Evolutionary conservation across 208 protist species (phyloP), one percentile per base, ranked within the genome.

Genomic region (Hexamita inflata): DNA sequence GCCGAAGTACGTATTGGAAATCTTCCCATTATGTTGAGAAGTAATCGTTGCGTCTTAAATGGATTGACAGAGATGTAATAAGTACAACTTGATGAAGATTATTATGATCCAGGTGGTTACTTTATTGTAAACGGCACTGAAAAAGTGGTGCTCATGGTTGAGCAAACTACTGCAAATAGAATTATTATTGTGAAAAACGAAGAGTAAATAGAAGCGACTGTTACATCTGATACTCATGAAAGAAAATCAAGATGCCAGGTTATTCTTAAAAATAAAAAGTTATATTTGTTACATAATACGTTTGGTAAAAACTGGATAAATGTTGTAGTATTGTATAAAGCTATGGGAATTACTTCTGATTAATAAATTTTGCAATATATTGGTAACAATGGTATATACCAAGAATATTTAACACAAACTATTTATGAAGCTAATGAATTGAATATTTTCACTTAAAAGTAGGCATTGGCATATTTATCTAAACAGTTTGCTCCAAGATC

Each of bases 11-110:
- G 82, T 45, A 97, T 98, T 81, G 94, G 96, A 0, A 87, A 88
- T 32, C 94, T 99, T 75, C 97, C 96, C 0, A 97, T 99, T 32
- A 99, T 99, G 97, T 87, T 99, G 19, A 88, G 93, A 39, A 95
- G 89, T 42, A 88, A 83, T n/a, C 87, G 90, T 57, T 99, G 97
- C 82, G 89, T 96, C 35, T 80, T 98, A 0, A 84, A 83, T 30
- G 59, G 64, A 9, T 66, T 60, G 32, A 77, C 66, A 11, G 80
- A 88, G 11, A 88, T 90, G 61, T 88, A 97, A 82, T 82, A 98
- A 30, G 86, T 94, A 38, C 75, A 81, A 32, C 83, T 97, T 73
- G 86, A 89, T n/a, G 96, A 99, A 85, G 99, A 96, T 85, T 90
- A 93, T 13, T 77, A 96, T 15, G 96, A 99, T 80, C 93, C 94